phyloP scores from a whole-genome alignment of 768 basidiomycete genomes.

The Pulveroboletus frians region DNA sequence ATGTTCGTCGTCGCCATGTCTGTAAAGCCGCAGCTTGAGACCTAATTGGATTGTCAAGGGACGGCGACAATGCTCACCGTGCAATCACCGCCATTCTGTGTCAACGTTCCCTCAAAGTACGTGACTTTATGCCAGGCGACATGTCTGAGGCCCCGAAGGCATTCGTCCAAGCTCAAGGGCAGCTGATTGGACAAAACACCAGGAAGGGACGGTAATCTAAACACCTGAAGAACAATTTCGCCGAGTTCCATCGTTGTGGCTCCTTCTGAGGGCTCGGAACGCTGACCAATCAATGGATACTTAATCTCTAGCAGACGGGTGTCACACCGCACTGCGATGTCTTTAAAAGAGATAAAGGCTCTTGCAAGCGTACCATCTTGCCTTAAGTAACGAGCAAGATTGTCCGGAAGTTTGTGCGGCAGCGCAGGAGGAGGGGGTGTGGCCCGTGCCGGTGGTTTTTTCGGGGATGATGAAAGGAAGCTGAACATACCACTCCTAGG shows the following conservation, averaged over 20 bases:
- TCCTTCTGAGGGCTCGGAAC: conserved; percentile 46
- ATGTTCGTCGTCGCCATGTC: conserved; percentile 79
- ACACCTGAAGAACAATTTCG: conserved; percentile 85
- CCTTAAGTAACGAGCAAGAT: conserved; percentile 77
- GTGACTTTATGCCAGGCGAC: conserved; percentile 93
- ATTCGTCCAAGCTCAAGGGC: conserved; percentile 92
- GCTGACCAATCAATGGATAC: conserved; percentile 77
- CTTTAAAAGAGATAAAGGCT: conserved; percentile 85
- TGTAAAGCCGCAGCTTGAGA: conserved; percentile 24
- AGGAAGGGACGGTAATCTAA: conserved; percentile 85
- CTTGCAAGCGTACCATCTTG: conserved; percentile 85
- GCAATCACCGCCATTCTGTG: conserved; percentile 93
- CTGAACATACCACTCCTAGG: conserved; percentile 63
- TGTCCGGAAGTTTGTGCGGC: conserved; percentile 55
- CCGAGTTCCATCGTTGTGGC: conserved; percentile 71
- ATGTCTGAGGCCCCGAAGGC: conserved; percentile 79
- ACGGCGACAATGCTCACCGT: conserved; percentile 47
- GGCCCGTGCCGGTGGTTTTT: conserved; percentile 56
- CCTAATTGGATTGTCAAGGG: neutral
- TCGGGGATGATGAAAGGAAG: conserved; percentile 69
- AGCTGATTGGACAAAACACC: conserved; percentile 72
- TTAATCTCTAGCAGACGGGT: conserved; percentile 78
- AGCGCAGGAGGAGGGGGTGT: conserved; percentile 33
- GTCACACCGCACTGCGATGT: conserved; percentile 78
- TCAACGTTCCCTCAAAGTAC: conserved; percentile 88